These are phyloP conservation scores for Hawksworthiomyces lignivorus DNA, from an alignment of 2,329 filamentous ascomycete species.

Conservation along the genomic window DNA sequence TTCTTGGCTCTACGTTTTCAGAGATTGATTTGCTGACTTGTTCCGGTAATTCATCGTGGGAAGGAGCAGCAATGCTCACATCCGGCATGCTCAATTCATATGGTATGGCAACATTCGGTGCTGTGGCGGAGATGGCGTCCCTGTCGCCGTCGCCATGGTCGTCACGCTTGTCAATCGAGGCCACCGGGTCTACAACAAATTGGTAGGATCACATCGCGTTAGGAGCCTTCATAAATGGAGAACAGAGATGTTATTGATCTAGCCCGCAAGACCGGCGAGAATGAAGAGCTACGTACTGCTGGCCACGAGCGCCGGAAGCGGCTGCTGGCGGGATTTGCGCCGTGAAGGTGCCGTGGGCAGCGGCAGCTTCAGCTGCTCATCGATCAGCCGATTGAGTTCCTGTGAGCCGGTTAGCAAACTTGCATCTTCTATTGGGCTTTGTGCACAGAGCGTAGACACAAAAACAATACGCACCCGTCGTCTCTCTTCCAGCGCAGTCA, in stretches of 20 bases:
- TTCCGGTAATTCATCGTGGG: too few species aligned
- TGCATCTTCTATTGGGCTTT: too few species aligned
- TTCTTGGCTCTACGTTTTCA: too few species aligned
- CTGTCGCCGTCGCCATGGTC: constrained; percentile 10
- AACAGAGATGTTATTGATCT: neutral
- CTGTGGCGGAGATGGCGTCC: too few species aligned
- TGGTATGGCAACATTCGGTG: too few species aligned
- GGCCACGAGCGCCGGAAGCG: neutral
- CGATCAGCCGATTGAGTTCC: constrained; percentile 36
- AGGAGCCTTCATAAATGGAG: neutral
- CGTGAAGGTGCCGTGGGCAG: constrained; percentile 22
- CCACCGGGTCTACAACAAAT: neutral
- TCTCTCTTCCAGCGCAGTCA: constrained; percentile 27
- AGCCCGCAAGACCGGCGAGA: neutral
- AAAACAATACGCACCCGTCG: constrained; percentile 19
- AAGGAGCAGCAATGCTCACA: too few species aligned
- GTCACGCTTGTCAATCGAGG: neutral
- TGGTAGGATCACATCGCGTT: neutral
- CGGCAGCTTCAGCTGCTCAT: constrained; percentile 30
- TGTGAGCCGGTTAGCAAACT: constrained; percentile 15
- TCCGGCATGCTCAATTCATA: too few species aligned
- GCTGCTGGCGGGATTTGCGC: constrained; percentile 12
- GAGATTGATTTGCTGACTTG: too few species aligned
- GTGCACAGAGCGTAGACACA: too few species aligned
- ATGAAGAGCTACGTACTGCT: constrained; percentile 2